These are phyloP conservation scores for Leccinum barrowsii DNA, from an alignment of 768 basidiomycete species.

Conservation along the genomic window DNA sequence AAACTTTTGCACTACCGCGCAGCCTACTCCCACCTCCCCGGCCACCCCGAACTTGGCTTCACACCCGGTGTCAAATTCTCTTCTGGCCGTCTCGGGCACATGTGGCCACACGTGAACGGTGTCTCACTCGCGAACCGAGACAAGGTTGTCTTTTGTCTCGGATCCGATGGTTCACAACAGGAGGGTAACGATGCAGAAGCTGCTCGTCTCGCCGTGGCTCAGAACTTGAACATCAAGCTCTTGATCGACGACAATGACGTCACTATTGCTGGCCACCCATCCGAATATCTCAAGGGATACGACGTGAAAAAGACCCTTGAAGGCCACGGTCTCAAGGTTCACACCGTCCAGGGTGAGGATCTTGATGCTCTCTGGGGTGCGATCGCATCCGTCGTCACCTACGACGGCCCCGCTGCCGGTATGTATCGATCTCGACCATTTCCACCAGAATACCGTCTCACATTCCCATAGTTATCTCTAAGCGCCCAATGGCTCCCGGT, in stretches of 20 bases:
- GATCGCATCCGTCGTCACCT: slow-evolving; percentile 48
- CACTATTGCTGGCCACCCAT: slow-evolving; percentile 89
- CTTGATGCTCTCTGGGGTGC: slow-evolving; percentile 74
- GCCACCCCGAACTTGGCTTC: slow-evolving; percentile 85
- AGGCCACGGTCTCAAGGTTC: slow-evolving; percentile 79
- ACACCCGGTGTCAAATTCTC: slow-evolving; percentile 94
- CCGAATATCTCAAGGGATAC: slow-evolving; percentile 80
- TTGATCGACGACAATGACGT: slow-evolving; percentile 90
- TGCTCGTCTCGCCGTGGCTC: slow-evolving; percentile 81
- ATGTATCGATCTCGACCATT: slow-evolving; percentile 14
- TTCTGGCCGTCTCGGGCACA: slow-evolving; percentile 87
- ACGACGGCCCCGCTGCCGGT: slow-evolving; percentile 81
- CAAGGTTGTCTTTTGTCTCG: slow-evolving; percentile 77
- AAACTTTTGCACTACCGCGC: slow-evolving; percentile 84
- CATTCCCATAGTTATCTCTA: slow-evolving; percentile 53
- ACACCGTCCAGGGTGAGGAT: slow-evolving; percentile 74
- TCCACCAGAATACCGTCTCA: neutral
- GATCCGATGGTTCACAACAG: slow-evolving; percentile 89
- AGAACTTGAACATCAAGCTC: slow-evolving; percentile 79
- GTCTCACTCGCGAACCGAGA: slow-evolving; percentile 75
- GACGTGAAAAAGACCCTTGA: slow-evolving; percentile 65
- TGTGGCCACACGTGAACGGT: slow-evolving; percentile 89
- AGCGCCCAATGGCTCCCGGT: slow-evolving; percentile 66
- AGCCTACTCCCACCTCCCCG: slow-evolving; percentile 83
- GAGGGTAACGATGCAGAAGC: slow-evolving; percentile 92